These are phyloP conservation scores for Neospora caninum DNA, from an alignment of 169 alveolate genomes.

Conservation along the genomic window DNA sequence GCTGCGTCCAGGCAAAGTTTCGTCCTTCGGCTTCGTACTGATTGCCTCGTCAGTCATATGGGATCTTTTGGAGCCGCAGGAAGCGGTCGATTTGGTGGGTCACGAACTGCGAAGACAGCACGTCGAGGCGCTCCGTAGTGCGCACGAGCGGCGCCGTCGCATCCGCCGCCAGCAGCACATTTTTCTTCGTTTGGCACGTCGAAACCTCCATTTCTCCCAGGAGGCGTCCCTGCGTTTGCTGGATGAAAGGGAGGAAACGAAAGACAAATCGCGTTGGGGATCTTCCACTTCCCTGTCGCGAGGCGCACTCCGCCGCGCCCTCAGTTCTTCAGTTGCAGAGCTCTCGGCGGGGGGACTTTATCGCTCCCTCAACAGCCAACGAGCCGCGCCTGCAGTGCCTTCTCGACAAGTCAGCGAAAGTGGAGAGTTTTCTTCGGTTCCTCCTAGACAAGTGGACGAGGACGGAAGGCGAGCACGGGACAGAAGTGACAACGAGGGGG, in stretches of 20 bases:
- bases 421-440: no score
- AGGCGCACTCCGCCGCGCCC: background rate
- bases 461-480: background rate
- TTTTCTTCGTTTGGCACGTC: background rate
- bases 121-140: background rate
- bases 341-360: background rate
- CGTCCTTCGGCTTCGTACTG: background rate
- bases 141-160: background rate
- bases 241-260: background rate
- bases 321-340: background rate
- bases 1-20: background rate
- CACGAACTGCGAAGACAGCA: background rate
- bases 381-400: no score
- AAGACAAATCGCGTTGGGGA: background rate
- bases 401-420: no score
- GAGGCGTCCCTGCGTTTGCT: background rate
- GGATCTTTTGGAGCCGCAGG: constrained; percentile 25
- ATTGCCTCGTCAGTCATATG: background rate
- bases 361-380: no score
- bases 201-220: background rate
- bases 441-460: background rate
- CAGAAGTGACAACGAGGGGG: background rate
- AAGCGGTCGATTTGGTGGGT: background rate
- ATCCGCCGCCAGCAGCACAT: background rate
- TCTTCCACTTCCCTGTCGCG: background rate